Evolutionary conservation across 495 filamentous ascomycete genomes (phyloP), one percentile per base, ranked within the genome.

Genomic region (Trichoderma erinaceum): DNA sequence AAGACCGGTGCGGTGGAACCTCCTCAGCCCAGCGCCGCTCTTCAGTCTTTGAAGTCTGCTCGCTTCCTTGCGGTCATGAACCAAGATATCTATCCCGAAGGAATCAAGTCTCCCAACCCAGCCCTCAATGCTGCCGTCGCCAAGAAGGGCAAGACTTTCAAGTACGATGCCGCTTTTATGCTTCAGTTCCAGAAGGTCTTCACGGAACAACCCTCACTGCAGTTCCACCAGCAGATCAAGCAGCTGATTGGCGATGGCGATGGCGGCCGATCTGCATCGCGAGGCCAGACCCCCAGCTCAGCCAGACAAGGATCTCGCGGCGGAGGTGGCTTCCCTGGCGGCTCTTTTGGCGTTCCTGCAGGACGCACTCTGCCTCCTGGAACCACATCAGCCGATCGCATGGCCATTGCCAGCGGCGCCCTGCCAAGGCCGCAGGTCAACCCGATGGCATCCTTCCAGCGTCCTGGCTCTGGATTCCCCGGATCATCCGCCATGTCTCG

Each of bases 111-210:
- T 46, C 95, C 95, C 11, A 97, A 97, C 75, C 91, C 93, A 7
- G 90, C 93, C 10, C 80, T 98, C 61, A 99, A 97, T 74, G 79
- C 85, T 35, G 87, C 81, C 63, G 88, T 90, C 21, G 84, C 90
- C 5, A 85, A 82, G 67, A 90, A 89, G 70, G 87, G 89, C 71
- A 93, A 90, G 73, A 82, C 82, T 25, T 97, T 97, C 84, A 91
- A 93, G 74, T 99, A 99, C 79, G 92, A 97, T 76, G 90, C 90
- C 68, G 87, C 92, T 64, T 99, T 99, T 84, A 81, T 99, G 78
- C 83, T 98, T n/a, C 96, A 99, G 74, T 99, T 99, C 84, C 89
- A 97, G 81, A 80, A 81, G 66, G 91, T 92, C 2, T 99, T 97
- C 79, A 95, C 89, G 67, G 95, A 99, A 78, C 96, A 97, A 78